A percentile compares a stretch with the other conserved stretches of the same genome.
Conservation (phyloP, 208 protist species). For the Trypanosoma melophagium region DNA sequence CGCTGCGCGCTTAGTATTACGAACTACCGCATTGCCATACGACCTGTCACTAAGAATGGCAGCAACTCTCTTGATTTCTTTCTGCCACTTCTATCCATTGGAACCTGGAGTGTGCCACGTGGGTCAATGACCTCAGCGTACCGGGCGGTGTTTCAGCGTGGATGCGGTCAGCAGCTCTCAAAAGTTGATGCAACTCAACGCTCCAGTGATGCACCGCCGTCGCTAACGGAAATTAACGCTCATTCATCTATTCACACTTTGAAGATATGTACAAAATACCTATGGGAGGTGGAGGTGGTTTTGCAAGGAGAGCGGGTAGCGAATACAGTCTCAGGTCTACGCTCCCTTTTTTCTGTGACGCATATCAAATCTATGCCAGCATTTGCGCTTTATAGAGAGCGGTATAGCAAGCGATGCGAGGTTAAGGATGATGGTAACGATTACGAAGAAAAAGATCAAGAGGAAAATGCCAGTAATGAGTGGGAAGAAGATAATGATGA, state of each 20-base stretch:
- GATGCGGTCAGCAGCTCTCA: background rate
- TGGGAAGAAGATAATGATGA: background rate
- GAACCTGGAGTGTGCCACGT: constrained; percentile 34
- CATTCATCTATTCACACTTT: constrained; percentile 8
- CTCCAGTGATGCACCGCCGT: constrained; percentile 3
- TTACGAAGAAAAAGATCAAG: background rate
- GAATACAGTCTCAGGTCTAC: constrained; percentile 2
- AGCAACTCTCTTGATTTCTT: constrained; percentile 30
- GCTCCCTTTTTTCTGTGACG: background rate
- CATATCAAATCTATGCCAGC: constrained; percentile 50
- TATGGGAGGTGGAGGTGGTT: constrained; percentile 31
- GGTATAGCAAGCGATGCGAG: constrained; percentile 11
- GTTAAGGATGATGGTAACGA: constrained; percentile 2
- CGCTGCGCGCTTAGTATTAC: constrained; percentile 23
- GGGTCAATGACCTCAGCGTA: constrained; percentile 11
- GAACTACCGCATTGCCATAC: constrained; percentile 28
- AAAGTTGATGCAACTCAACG: background rate
- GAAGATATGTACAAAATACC: constrained; percentile 29
- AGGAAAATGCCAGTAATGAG: background rate
- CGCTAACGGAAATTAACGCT: background rate
- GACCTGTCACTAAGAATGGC: background rate
- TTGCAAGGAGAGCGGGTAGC: constrained; percentile 24
- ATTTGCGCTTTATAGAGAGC: constrained; percentile 30
- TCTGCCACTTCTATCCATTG: constrained; percentile 52
- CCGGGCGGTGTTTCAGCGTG: constrained; percentile 21